These are phyloP conservation scores for Symbiodinium pilosum DNA, from an alignment of 73 alveolate genomes.

Conservation along the genomic window DNA sequence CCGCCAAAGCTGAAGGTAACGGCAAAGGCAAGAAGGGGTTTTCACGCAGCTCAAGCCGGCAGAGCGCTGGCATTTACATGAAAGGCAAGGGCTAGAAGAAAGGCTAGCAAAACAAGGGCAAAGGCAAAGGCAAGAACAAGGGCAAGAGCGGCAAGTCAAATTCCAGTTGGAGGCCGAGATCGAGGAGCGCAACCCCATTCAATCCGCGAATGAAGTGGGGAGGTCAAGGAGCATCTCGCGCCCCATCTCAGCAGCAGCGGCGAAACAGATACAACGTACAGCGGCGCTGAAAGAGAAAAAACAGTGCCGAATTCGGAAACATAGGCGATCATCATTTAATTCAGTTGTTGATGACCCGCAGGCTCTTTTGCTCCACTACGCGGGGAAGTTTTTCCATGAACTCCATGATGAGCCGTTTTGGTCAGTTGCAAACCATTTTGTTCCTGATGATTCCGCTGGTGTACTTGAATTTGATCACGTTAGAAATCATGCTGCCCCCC, in stretches of 20 bases:
- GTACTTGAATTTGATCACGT: not conserved
- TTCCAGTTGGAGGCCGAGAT: not conserved
- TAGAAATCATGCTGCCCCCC: not conserved
- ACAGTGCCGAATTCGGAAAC: too few species aligned
- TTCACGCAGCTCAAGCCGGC: not conserved
- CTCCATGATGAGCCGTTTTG: not conserved
- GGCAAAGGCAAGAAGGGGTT: constrained; percentile 24
- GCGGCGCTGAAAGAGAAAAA: not conserved
- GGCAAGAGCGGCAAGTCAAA: not conserved
- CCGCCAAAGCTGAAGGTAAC: not conserved
- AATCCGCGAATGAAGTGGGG: not conserved
- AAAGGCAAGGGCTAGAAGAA: too few species aligned
- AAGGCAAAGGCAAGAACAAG: too few species aligned
- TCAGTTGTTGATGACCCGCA: not conserved
- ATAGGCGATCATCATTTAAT: not conserved
- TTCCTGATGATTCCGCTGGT: not conserved
- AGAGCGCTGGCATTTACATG: too few species aligned
- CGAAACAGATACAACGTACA: not conserved
- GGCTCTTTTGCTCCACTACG: too few species aligned
- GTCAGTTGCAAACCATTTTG: too few species aligned
- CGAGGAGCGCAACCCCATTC: not conserved
- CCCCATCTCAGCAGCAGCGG: not conserved
- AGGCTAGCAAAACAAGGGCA: too few species aligned
- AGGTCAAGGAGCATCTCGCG: not conserved
- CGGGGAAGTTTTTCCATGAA: not conserved